Evolutionary conservation across 768 basidiomycete genomes (phyloP), one percentile per base, ranked within the genome.

Genomic region (Kwoniella dejecticola): DNA sequence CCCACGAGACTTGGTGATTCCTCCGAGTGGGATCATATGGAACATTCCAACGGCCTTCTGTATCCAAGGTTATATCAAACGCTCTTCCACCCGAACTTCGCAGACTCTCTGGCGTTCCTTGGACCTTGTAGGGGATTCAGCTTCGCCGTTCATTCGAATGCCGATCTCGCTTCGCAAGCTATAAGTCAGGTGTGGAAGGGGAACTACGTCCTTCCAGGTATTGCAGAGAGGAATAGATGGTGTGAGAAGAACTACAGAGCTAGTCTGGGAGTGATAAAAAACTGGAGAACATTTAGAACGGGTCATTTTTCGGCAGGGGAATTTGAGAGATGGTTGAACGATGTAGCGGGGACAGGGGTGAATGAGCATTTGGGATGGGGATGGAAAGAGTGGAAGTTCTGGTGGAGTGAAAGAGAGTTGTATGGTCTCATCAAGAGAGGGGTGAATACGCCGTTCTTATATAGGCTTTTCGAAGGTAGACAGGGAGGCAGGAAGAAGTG

Each of bases 351-450:
- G 17, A 64, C 40, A 2, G 31, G 29, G 19, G 42, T 64, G 8
- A 52, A 58, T n/a, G 63, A 64, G 57, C 36, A 52, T 8, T 44
- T 60, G 6, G 57, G 63, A 23, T 64, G 63, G 63, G 57, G 63
- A 23, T 47, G 52, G 45, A 31, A 46, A 27, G 63, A 27, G 10
- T 59, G 57, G 57, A 54, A 30, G 31, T 64, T 59, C 36, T 64
- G 63, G 57, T 64, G 57, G 57, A 45, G 21, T 3, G 21, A 64
- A 21, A 13, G 45, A 13, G 55, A 55, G 19, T 46, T 64, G 19
- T 64, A 55, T 47, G 27, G 31, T 26, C 21, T 60, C 19, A 3
- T 64, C n/a, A 23, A 54, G 41, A 46, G 49, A 31, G 57, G 63
- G 2, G 44, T 64, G 11, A 49, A 55, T 24, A 52, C 63, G 21